A percentile compares a stretch with the other conserved stretches of the same genome.
These are phyloP conservation scores for Camellia oleifera DNA, from an alignment of 179 eudicot species.

Conservation along the genomic window DNA sequence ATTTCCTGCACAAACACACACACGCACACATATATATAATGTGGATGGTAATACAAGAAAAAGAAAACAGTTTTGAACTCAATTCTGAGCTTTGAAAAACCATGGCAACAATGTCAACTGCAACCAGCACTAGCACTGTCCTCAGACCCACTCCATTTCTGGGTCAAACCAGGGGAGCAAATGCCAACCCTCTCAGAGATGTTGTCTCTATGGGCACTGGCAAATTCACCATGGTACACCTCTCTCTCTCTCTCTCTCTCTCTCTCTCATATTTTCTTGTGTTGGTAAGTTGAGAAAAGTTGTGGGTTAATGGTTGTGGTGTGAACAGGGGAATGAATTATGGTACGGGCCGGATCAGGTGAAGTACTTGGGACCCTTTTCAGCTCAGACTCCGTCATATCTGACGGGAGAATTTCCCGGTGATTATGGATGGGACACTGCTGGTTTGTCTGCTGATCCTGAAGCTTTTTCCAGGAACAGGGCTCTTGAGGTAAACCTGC, in stretches of 20 bases:
- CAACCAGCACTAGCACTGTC: constrained; percentile 25
- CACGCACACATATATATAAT: no score
- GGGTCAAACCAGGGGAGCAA: constrained; percentile 36
- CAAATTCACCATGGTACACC: constrained; percentile 59
- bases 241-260: no score
- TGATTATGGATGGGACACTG: constrained; percentile 95
- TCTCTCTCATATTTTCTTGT: no score
- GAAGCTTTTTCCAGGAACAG: constrained; percentile 86
- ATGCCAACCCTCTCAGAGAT: constrained; percentile 56
- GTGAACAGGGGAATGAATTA: constrained; percentile 51
- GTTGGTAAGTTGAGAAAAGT: background rate
- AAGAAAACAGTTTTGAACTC: background rate
- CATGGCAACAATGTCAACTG: constrained; percentile 12
- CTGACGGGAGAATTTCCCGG: constrained; percentile 85
- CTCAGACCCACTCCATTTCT: constrained; percentile 14
- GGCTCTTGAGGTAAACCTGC: constrained; percentile 77
- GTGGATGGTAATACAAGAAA: no score
- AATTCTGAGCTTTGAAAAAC: background rate
- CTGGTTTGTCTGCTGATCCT: constrained; percentile 90
- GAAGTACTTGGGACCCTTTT: constrained; percentile 79
- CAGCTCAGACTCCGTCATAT: constrained; percentile 89
- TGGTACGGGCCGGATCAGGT: constrained; percentile 93
- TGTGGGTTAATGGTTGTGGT: constrained; percentile 8
- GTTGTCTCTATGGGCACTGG: constrained; percentile 49
- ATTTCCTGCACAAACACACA: constrained; percentile 5